These are phyloP conservation scores for Edaphochlamys debaryana DNA, from an alignment of 139 green algal genomes.

Conservation along the genomic window DNA sequence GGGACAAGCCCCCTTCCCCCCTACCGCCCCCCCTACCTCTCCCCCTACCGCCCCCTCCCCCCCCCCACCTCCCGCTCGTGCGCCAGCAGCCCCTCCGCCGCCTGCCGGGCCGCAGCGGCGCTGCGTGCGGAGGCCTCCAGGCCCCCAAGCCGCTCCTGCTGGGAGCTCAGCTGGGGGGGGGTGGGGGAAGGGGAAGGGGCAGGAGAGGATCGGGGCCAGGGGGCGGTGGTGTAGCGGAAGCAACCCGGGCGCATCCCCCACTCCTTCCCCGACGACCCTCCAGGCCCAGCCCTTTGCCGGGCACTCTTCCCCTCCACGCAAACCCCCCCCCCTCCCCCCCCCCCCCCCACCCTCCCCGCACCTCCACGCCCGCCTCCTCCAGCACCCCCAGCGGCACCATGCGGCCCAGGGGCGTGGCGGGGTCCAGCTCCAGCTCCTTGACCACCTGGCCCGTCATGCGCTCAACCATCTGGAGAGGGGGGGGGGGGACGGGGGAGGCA, in stretches of 20 bases:
- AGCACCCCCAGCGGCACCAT: constrained; percentile 36
- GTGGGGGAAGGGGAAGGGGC: not conserved
- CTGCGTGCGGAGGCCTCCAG: not conserved
- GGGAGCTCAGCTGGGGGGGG: not conserved
- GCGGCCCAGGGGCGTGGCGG: not conserved
- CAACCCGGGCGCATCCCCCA: too few relatives aligned
- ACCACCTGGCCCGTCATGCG: constrained; percentile 34
- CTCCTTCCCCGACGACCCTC: not conserved
- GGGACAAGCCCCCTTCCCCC: not conserved
- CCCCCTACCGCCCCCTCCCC: not conserved
- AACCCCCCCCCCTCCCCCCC: not conserved
- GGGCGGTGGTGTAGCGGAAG: too few relatives aligned
- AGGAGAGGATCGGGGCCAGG: too few relatives aligned
- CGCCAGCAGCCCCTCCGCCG: constrained; percentile 21
- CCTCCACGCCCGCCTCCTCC: constrained; percentile 31
- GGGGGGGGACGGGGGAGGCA: not conserved
- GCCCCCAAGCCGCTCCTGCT: not conserved
- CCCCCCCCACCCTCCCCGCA: not conserved
- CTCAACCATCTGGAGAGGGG: constrained; percentile 7
- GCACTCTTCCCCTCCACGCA: too few relatives aligned
- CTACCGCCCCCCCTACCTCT: not conserved
- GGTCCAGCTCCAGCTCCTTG: constrained; percentile 25
- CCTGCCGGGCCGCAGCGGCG: not conserved
- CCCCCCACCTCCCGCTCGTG: constrained; percentile 21
- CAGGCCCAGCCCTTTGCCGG: too few relatives aligned